Percentiles rank a stretch among this genome's conserved stretches.
These are phyloP conservation scores for Arctostaphylos glauca DNA, from an alignment of 148 eudicot genomes.

Conservation along the genomic window DNA sequence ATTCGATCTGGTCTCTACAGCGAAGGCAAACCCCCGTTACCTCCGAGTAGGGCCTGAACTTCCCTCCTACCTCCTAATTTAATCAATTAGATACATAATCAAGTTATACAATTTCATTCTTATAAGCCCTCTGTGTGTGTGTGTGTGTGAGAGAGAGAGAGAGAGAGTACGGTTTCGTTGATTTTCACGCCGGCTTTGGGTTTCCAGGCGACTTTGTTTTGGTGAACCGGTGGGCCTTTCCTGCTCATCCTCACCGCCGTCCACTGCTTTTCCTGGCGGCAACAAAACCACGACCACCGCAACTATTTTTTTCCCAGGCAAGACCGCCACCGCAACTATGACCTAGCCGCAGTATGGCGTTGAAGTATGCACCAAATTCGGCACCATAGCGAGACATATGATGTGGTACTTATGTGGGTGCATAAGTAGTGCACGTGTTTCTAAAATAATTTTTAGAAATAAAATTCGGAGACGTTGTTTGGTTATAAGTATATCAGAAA, in stretches of 20 bases:
- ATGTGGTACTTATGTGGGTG: too few species aligned
- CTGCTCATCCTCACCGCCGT: constrained; percentile 39
- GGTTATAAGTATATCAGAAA: too few species aligned
- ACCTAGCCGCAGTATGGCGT: background rate
- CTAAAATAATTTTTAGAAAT: too few species aligned
- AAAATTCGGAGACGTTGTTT: too few species aligned
- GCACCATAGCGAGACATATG: background rate
- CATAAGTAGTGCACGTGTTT: too few species aligned
- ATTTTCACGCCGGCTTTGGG: constrained; percentile 35
- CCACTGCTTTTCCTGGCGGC: background rate
- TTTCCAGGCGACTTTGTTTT: constrained; percentile 82
- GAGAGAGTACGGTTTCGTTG: constrained; percentile 9
- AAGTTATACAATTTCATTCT: background rate
- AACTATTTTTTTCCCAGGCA: too few species aligned
- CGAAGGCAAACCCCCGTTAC: constrained; percentile 80
- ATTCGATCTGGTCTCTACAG: constrained; percentile 89
- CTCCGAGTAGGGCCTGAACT: constrained; percentile 66
- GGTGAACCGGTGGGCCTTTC: constrained; percentile 85
- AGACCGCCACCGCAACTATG: background rate
- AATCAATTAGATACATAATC: background rate
- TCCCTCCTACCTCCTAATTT: constrained; percentile 81
- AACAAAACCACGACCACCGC: background rate
- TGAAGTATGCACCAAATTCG: background rate
- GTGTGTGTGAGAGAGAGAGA: background rate
- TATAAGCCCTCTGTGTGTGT: background rate